phyloP scores from a whole-genome alignment of 495 filamentous ascomycete genomes.

The Aspergillus asperescens region DNA sequence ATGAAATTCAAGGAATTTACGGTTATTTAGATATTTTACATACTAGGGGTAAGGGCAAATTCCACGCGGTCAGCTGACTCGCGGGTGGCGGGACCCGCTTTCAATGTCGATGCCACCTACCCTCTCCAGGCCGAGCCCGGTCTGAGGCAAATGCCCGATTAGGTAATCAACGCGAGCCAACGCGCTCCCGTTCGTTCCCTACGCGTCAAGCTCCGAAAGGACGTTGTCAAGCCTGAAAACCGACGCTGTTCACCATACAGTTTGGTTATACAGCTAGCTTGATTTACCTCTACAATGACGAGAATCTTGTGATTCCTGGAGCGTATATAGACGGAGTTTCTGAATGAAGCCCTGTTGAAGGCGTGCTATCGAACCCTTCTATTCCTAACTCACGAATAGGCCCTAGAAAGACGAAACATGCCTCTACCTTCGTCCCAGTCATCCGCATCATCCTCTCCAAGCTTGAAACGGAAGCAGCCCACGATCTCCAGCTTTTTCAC shows the following conservation, averaged over 20 bases:
- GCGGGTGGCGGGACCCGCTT: too few species aligned
- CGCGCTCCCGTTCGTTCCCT: conserved; percentile 10
- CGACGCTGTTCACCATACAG: neutral
- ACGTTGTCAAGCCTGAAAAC: neutral
- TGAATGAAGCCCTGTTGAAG: too few species aligned
- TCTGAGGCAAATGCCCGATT: conserved; percentile 8
- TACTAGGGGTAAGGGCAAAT: too few species aligned
- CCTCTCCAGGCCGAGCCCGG: too few species aligned
- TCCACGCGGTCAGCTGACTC: too few species aligned
- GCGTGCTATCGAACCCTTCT: neutral
- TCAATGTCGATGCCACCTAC: too few species aligned
- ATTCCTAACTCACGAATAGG: neutral
- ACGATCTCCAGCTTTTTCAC: conserved; percentile 86
- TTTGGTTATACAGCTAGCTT: neutral
- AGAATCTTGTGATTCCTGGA: neutral
- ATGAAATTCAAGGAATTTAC: too few species aligned
- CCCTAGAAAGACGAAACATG: conserved; percentile 22
- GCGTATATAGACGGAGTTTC: neutral
- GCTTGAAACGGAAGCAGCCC: conserved; percentile 59
- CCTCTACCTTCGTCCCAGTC: conserved; percentile 38
- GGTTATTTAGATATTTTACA: too few species aligned
- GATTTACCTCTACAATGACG: neutral
- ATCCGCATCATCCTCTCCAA: conserved; percentile 35
- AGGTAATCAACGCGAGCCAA: conserved; percentile 21
- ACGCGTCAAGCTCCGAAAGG: conserved; percentile 28